Conservation (phyloP, 2,329 filamentous ascomycete genomes). For the Penicillium sp. region DNA sequence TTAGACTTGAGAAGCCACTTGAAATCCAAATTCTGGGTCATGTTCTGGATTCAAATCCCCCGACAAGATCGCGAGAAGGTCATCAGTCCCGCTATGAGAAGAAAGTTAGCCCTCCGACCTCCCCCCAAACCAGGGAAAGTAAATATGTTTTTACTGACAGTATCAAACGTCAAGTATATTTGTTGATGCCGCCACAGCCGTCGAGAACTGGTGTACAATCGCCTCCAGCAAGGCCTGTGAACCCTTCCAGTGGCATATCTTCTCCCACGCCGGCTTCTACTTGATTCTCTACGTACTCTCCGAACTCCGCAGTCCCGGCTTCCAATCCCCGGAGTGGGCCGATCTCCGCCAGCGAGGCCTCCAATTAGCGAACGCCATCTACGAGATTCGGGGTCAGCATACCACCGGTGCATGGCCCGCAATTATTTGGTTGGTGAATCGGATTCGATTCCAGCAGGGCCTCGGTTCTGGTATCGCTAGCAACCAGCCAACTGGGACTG, state of each 20-base stretch:
- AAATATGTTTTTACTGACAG: neutral
- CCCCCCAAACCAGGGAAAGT: too few relatives aligned
- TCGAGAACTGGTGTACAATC: neutral
- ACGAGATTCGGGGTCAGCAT: neutral
- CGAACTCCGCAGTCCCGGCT: neutral
- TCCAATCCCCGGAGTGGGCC: neutral
- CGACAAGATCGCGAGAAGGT: neutral
- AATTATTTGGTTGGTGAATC: neutral
- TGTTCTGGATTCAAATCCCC: neutral
- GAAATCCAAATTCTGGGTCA: neutral
- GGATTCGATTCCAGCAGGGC: neutral
- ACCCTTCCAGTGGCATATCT: neutral
- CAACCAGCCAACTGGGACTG: neutral
- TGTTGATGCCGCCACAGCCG: neutral
- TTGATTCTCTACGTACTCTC: neutral
- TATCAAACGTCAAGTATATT: neutral
- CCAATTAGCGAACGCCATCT: neutral
- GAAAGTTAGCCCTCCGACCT: neutral
- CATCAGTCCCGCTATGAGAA: neutral
- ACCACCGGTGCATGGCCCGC: neutral
- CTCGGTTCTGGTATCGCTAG: neutral
- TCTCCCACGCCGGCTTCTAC: neutral
- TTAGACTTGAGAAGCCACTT: neutral
- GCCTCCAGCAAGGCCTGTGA: neutral
- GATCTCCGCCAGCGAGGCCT: neutral